phyloP scores from a whole-genome alignment of 331 rosid genomes.

The Erythrophleum ivorense region DNA sequence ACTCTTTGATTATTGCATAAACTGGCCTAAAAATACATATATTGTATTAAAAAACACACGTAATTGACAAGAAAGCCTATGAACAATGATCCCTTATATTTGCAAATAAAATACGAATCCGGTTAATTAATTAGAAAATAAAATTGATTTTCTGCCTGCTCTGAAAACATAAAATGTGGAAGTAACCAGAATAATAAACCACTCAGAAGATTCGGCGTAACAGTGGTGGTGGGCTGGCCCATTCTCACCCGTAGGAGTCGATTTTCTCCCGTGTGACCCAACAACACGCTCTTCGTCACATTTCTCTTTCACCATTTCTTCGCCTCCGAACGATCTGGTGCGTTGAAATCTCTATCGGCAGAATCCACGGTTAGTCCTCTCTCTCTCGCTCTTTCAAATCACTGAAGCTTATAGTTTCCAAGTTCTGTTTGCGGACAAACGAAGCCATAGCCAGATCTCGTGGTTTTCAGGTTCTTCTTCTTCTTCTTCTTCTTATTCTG shows the following conservation, averaged over 20 bases:
- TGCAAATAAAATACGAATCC: too few relatives aligned
- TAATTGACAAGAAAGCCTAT: too few relatives aligned
- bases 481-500: background rate
- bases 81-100: too few relatives aligned
- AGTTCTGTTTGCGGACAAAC: background rate
- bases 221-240: background rate
- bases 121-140: too few relatives aligned
- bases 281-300: too few relatives aligned
- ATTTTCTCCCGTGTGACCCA: background rate
- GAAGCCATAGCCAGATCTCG: conserved; percentile 21
- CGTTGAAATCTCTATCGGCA: conserved; percentile 33
- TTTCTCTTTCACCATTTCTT: background rate
- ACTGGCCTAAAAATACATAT: too few relatives aligned
- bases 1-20: too few relatives aligned
- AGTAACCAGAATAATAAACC: too few relatives aligned
- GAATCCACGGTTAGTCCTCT: conserved; percentile 34
- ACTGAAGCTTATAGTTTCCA: background rate
- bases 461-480: background rate
- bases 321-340: background rate
- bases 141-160: too few relatives aligned
- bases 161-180: too few relatives aligned
- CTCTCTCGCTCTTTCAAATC: background rate
- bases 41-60: too few relatives aligned
- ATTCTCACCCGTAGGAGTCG: background rate
- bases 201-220: background rate